These are phyloP conservation scores for Cytospora paraplurivora DNA, from an alignment of 2,329 filamentous ascomycete species.

Conservation along the genomic window DNA sequence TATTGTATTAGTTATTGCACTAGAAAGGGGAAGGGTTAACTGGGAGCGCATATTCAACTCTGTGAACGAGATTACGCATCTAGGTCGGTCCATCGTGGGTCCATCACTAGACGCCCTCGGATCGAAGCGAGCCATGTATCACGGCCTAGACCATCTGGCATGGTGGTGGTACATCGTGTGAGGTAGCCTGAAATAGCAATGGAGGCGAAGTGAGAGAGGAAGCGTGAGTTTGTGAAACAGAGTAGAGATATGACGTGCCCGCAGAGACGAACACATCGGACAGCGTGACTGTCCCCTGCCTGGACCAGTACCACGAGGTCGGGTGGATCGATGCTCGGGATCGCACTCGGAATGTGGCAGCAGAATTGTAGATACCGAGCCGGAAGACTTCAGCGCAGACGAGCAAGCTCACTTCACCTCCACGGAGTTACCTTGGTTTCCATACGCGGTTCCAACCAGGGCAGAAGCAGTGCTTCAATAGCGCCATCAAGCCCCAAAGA, in stretches of 20 bases:
- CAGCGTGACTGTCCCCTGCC: constrained; percentile 6
- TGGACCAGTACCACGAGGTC: constrained; percentile 13
- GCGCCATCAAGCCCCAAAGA: neutral
- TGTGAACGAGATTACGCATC: constrained; percentile 9
- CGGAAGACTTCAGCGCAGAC: neutral
- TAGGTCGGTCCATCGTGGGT: constrained; percentile 22
- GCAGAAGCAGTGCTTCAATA: constrained; percentile 3
- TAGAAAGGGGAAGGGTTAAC: constrained; percentile 19
- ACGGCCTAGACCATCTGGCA: constrained; percentile 15
- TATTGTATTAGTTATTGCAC: constrained; percentile 21
- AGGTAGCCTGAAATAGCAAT: constrained; percentile 25
- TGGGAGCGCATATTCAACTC: constrained; percentile 19
- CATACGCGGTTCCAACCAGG: neutral
- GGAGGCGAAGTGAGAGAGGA: constrained; percentile 7
- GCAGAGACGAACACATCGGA: constrained; percentile 17
- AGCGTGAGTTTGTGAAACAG: constrained; percentile 26
- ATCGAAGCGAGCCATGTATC: constrained; percentile 24
- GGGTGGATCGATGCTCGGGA: constrained; percentile 18
- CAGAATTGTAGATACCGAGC: constrained; percentile 3
- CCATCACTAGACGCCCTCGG: constrained; percentile 17
- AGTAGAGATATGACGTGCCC: constrained; percentile 24
- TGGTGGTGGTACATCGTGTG: constrained; percentile 16
- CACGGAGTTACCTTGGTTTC: constrained; percentile 4
- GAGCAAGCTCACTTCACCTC: neutral
- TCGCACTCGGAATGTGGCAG: neutral